Base-by-base conservation (phyloP, 192 early-diverging fungal species). In the Podila horticola region DNA sequence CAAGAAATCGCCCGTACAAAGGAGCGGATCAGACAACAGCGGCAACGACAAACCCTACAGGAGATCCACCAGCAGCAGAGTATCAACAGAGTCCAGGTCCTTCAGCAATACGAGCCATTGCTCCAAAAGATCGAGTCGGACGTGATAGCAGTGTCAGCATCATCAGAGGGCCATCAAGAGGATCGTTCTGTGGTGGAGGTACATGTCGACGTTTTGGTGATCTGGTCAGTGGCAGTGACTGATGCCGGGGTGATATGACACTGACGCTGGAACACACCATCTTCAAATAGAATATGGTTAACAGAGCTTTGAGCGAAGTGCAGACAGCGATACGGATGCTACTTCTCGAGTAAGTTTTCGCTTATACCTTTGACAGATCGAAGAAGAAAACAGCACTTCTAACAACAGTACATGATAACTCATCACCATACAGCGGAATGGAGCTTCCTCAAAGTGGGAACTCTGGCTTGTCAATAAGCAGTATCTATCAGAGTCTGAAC, bases 21-120 rank as follows among this genome's bases (percentile, higher is more conserved):
- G 36, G 66, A 72, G 28, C 55, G 71, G 62, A 73, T 81, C 45
- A 72, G 59, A 52, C 62, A 61, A 19, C 71, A 73, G 45, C 66
- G 77, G n/a, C 77, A 81, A 20, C 31, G 55, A 4, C 62, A 68
- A 11, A 45, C 64, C 5, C 15, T 73, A 12, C 72, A 73, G 26
- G 52, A 81, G 13, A 69, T 73, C 36, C 62, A 69, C 31, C 61
- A 30, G 12, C 61, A 69, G 38, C 71, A 81, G 31, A 68, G 67
- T 45, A 15, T 20, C 1, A 49, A 30, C 22, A 81, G 38, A 51
- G 52, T 69, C 10, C 41, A 34, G 4, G 19, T 69, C 0, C 29
- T 73, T 30, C 66, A 72, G 24, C 66, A 73, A 15, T 69, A 63
- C n/a, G 48, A 72, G 24, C 19, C 50, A 20, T 65, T 29, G 9